Evolutionary conservation across 192 early-diverging fungal genomes (phyloP), one percentile per base, ranked within the genome.

Genomic region (Geosiphon pyriformis): DNA sequence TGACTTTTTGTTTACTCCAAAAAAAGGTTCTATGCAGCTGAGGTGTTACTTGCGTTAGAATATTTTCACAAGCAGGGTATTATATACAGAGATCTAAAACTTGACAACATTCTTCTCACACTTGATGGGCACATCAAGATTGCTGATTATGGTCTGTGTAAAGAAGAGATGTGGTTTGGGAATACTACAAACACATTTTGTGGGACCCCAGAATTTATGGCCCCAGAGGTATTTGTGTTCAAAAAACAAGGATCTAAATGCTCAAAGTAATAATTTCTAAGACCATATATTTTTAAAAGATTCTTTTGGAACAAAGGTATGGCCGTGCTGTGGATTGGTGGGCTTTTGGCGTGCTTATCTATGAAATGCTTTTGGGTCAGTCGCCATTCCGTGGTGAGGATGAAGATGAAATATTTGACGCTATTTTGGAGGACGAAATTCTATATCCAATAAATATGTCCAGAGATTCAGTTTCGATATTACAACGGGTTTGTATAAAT

Each of bases 141-240:
- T 52, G 94, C 94, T 22, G 97, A 99, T 80, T 99, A 96, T 74
- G 97, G 97, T 32, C 81, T 98, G 50, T 99, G 96, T 78, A 99
- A 99, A 82, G 95, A 88, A 67, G 90, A 92, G 68, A 97, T 98
- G 92, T 82, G 84, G 46, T 88, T 86, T 65, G 94, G 93, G 15
- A 78, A 81, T 18, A 92, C 88, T 0, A 97, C 96, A 3, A 91
- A 88, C 52, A 98, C 94, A 2, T 98, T 97, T 79, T 98, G 95
- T 71, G 96, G 96, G 32, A 98, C 96, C 27, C 95, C 95, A 15
- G 96, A 98, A 74, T 98, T 96, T 68, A 98, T 98, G 95, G 95
- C 96, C 4, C 96, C 96, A 46, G 96, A 98, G 51, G 65, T 67
- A 47, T 18, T 23, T 54, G 11, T 20, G 0, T 8, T 20, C 7